phyloP scores from a whole-genome alignment of 306 rosid species.

The Calophaca sinica region DNA sequence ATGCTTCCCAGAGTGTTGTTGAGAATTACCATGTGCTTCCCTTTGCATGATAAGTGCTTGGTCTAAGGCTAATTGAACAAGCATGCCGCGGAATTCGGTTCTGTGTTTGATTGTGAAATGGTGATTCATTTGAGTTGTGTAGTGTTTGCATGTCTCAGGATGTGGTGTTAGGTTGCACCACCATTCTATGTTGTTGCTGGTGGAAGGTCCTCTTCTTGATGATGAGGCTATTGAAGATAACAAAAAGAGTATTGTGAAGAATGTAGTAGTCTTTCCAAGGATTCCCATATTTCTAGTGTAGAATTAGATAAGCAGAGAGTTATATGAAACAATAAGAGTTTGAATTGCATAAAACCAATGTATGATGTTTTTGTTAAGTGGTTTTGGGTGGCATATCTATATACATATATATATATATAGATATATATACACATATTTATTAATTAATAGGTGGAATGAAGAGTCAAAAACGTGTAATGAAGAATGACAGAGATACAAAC shows the following conservation, averaged over 20 bases:
- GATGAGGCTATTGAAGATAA: constrained; percentile 43
- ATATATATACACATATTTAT: background rate
- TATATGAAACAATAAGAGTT: background rate
- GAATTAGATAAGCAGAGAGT: background rate
- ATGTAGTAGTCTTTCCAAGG: background rate
- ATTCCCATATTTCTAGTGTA: constrained; percentile 3
- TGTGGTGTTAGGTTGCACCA: constrained; percentile 91
- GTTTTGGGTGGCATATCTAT: too few species aligned
- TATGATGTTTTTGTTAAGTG: too few species aligned
- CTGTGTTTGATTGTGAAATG: constrained; percentile 49
- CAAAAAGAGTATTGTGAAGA: constrained; percentile 26
- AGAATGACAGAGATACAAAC: constrained; percentile 39
- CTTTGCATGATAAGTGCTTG: constrained; percentile 49
- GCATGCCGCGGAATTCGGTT: constrained; percentile 51
- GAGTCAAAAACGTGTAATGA: background rate
- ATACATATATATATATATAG: constrained; percentile 5
- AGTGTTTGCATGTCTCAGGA: constrained; percentile 64
- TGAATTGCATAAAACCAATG: too few species aligned
- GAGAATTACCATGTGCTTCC: constrained; percentile 31
- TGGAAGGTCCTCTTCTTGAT: constrained; percentile 49
- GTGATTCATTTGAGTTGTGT: constrained; percentile 42
- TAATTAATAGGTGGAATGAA: constrained; percentile 31
- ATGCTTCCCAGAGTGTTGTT: background rate
- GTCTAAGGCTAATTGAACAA: constrained; percentile 58
- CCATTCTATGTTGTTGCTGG: constrained; percentile 47